Evolutionary conservation across 2,329 filamentous ascomycete species (phyloP).

Genomic region (Calonectria montana): DNA sequence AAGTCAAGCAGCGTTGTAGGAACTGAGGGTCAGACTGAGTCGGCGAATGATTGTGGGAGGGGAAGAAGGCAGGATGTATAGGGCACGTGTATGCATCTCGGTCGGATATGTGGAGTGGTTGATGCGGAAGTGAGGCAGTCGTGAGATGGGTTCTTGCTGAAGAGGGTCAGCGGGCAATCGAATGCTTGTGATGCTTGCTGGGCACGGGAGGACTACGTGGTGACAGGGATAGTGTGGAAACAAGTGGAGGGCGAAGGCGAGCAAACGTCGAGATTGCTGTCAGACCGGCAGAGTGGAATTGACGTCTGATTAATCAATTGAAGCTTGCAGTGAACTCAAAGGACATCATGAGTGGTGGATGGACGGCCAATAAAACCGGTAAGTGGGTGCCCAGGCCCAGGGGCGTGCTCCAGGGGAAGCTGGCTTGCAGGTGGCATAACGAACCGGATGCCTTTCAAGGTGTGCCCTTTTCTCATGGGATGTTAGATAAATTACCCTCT

Average conservation of each 20-base stretch:
- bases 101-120: background rate
- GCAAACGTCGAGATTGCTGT: constrained; percentile 4
- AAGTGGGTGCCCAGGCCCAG: background rate
- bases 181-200: background rate
- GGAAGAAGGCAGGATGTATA: background rate
- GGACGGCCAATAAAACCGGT: background rate
- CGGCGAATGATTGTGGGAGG: background rate
- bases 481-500: background rate
- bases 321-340: background rate
- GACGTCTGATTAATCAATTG: background rate
- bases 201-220: background rate
- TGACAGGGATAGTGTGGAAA: background rate
- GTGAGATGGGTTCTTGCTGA: background rate
- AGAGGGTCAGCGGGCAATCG: background rate
- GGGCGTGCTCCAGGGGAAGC: background rate
- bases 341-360: constrained; percentile 3
- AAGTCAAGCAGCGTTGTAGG: background rate
- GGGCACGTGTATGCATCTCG: background rate
- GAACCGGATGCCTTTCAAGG: constrained; percentile 18
- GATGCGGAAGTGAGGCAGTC: background rate
- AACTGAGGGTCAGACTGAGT: constrained; percentile 15
- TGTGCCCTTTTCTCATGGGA: constrained; percentile 2
- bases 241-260: background rate
- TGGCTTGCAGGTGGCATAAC: constrained; percentile 1
- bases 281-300: constrained; percentile 4